Conservation (phyloP, 805 yeast species). For the Wickerhamiella siamensis region DNA sequence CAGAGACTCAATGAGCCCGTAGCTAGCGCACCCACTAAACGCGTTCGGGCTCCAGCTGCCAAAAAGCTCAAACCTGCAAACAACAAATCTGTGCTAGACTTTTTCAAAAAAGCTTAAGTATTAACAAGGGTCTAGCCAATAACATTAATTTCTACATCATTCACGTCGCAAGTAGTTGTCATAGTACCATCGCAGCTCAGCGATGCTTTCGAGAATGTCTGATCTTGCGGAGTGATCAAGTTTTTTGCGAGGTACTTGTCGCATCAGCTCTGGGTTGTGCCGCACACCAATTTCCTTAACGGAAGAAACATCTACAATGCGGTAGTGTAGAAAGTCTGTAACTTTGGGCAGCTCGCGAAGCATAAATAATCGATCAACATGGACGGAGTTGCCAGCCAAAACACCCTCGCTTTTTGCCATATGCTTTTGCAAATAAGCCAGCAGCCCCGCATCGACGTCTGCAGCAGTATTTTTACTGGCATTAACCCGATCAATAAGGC, state of each 20-base stretch:
- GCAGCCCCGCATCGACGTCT: slow-evolving; percentile 52
- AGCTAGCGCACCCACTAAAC: slow-evolving; percentile 1
- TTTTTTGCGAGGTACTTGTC: slow-evolving; percentile 45
- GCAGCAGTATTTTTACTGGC: slow-evolving; percentile 37
- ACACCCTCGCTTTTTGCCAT: slow-evolving; percentile 48
- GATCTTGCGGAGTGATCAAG: slow-evolving; percentile 72
- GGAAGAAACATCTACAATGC: slow-evolving; percentile 83
- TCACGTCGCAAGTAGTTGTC: slow-evolving; percentile 37
- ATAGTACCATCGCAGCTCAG: slow-evolving; percentile 63
- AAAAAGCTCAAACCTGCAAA: slow-evolving; percentile 13
- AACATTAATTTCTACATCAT: not conserved
- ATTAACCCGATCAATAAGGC: slow-evolving; percentile 60
- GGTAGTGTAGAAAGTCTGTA: slow-evolving; percentile 42
- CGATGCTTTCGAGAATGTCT: slow-evolving; percentile 82
- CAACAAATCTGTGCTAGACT: slow-evolving; percentile 22
- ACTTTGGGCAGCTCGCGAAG: slow-evolving; percentile 68
- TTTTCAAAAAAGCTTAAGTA: slow-evolving; percentile 35
- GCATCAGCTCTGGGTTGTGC: slow-evolving; percentile 53
- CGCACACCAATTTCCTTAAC: slow-evolving; percentile 68
- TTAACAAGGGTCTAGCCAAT: slow-evolving; percentile 15
- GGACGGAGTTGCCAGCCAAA: slow-evolving; percentile 83
- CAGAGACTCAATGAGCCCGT: slow-evolving; percentile 11
- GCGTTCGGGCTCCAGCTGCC: slow-evolving; percentile 6
- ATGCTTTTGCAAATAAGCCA: slow-evolving; percentile 42
- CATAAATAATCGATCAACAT: slow-evolving; percentile 81